Evolutionary conservation across 202 grass and related monocot species (phyloP).

Genomic region (Sporobolus alterniflorus): DNA sequence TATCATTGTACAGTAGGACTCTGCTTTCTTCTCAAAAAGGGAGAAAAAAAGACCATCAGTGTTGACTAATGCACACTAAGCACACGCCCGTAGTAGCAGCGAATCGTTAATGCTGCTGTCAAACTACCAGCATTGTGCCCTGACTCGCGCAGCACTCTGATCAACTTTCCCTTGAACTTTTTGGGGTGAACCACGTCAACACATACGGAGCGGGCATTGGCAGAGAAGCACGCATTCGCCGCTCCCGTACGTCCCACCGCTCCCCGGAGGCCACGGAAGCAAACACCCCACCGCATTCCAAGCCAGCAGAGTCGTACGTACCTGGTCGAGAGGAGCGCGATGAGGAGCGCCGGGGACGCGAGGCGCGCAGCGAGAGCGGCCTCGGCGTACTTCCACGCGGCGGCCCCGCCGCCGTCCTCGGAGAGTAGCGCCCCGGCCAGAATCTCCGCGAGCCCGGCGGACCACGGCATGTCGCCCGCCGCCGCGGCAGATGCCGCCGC

Average conservation of each 20-base stretch:
- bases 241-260: not conserved
- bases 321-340: conserved; percentile 82
- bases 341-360: conserved; percentile 77
- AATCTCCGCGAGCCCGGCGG: conserved; percentile 64
- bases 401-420: not conserved
- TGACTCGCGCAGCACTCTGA: not conserved
- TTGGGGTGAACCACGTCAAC: not conserved
- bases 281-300: too few relatives aligned
- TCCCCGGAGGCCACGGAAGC: not conserved
- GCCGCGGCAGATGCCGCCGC: conserved; percentile 1
- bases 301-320: too few relatives aligned
- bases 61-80: not conserved
- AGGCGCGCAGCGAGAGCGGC: conserved; percentile 65
- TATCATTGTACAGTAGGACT: too few relatives aligned
- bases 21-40: too few relatives aligned
- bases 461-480: conserved; percentile 34
- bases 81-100: not conserved
- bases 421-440: conserved; percentile 54
- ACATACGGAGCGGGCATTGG: not conserved
- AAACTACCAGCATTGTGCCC: not conserved
- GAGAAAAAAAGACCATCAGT: not conserved
- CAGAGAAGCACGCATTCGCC: conserved; percentile 11
- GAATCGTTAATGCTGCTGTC: not conserved
- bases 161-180: not conserved
- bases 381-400: conserved; percentile 92